These are phyloP conservation scores for Balakata baccata DNA, from an alignment of 345 rosid species.

Conservation along the genomic window DNA sequence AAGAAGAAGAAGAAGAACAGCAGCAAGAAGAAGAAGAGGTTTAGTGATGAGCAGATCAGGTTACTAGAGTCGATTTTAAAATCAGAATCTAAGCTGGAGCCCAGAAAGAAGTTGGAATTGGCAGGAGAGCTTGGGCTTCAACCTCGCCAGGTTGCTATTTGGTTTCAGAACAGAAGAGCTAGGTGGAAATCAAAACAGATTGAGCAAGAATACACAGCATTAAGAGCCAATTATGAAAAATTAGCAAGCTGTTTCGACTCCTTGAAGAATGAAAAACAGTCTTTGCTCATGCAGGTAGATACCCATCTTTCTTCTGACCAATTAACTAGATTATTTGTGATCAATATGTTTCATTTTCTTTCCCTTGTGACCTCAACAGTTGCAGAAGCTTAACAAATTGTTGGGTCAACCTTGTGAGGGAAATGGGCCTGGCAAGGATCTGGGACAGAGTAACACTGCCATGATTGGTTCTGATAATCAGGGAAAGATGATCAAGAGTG, in stretches of 20 bases:
- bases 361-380: conserved; percentile 34
- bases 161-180: conserved; percentile 89
- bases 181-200: conserved; percentile 78
- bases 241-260: conserved; percentile 51
- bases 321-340: too few relatives aligned
- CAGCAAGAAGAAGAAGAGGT: conserved; percentile 55
- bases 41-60: conserved; percentile 24
- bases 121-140: conserved; percentile 73
- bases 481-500: too few relatives aligned
- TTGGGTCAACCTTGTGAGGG: too few relatives aligned
- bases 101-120: conserved; percentile 58
- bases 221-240: conserved; percentile 48
- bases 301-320: too few relatives aligned
- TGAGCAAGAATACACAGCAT: conserved; percentile 53
- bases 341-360: neutral
- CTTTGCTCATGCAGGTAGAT: conserved; percentile 55
- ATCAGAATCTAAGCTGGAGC: conserved; percentile 70
- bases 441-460: conserved; percentile 9
- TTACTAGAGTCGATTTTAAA: conserved; percentile 62
- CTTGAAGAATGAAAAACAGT: conserved; percentile 57
- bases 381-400: conserved; percentile 40
- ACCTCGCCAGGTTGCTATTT: conserved; percentile 85
- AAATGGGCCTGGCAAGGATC: neutral
- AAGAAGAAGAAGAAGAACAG: conserved; percentile 46
- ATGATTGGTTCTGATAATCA: too few relatives aligned